These are phyloP conservation scores for Lophium mytilinum DNA, from an alignment of 495 filamentous ascomycete species.

Conservation along the genomic window DNA sequence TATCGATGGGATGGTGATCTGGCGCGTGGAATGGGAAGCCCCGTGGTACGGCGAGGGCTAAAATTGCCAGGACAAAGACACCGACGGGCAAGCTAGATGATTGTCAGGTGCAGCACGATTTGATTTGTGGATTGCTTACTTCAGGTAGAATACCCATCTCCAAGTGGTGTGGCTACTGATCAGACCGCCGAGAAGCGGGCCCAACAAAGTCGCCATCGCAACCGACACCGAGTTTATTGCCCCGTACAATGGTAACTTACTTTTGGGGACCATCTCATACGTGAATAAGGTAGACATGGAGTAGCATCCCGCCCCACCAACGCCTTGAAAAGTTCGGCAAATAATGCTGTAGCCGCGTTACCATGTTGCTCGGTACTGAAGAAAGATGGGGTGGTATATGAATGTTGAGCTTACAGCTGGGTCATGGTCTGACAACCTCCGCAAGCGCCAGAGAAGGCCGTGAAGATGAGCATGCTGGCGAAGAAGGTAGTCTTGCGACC, in stretches of 20 bases:
- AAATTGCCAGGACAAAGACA: neutral
- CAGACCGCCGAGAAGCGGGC: slow-evolving; percentile 40
- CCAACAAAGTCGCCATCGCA: slow-evolving; percentile 35
- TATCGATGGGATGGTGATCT: neutral
- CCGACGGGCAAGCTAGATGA: slow-evolving; percentile 4
- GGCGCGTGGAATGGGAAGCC: slow-evolving; percentile 5
- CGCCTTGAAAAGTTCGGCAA: slow-evolving; percentile 12
- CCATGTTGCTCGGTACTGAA: neutral
- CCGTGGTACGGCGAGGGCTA: slow-evolving; percentile 6
- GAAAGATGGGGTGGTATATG: neutral
- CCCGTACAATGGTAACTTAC: slow-evolving; percentile 32
- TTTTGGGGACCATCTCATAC: slow-evolving; percentile 41
- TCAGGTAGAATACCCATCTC: slow-evolving; percentile 39
- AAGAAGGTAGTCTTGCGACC: slow-evolving; percentile 32
- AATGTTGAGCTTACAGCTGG: slow-evolving; percentile 29
- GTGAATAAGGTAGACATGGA: slow-evolving; percentile 47
- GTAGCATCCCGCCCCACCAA: slow-evolving; percentile 10
- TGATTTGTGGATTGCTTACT: neutral
- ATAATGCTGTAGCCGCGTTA: slow-evolving; percentile 9
- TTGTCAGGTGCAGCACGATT: no score
- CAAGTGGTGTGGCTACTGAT: slow-evolving; percentile 34
- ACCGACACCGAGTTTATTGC: slow-evolving; percentile 30
- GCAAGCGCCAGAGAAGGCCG: slow-evolving; percentile 9
- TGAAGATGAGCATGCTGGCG: slow-evolving; percentile 30
- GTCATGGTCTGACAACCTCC: slow-evolving; percentile 22